Evolutionary conservation across 2,329 filamentous ascomycete genomes (phyloP), one percentile per base, ranked within the genome.

Genomic region (Remersonia thermophila): DNA sequence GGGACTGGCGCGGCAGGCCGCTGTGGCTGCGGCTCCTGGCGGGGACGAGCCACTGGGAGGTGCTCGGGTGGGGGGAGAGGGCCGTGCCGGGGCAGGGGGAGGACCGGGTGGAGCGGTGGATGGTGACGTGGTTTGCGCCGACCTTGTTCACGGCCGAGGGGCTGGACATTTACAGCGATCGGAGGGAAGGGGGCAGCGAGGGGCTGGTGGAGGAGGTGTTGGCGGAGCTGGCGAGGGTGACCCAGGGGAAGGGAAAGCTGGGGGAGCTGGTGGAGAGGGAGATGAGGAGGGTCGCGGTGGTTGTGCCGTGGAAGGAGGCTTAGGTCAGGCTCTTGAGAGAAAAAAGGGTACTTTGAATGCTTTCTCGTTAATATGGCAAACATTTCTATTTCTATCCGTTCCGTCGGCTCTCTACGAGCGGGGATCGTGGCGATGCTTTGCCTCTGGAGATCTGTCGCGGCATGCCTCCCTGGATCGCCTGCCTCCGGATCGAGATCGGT

Each of bases 101-200:
- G 5, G 51, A 41, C 7, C 54, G 49, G 7, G 53, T 49, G 32
- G 71, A 75, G 56, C 67, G 69, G 47, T 93, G 83, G 82, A 75
- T 73, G 2, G 82, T 93, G 11, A 93, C 83, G 4, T 89, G 80
- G 67, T 93, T 93, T 56, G 77, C 79, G 44, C 78, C 82, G 51
- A 93, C 83, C 16, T 47, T 87, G 30, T 93, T 93, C 48, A 91
- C 84, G 6, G 80, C 80, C 44, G 82, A 84, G 38, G 85, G 85
- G 0, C 51, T 93, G 20, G 85, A 93, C 58, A 58, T 93, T 8
- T 91, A 89, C 56, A 77, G 73, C 31, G 67, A 80, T 47, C 64
- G 68, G 12, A 67, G 59, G 35, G 69, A 67, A 43, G 80, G 81
- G 0, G 45, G 84, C 44, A 69, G 65, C 37, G 60, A 69, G 38